Evolutionary conservation across 2,329 filamentous ascomycete genomes (phyloP), one percentile per base, ranked within the genome.

Genomic region (Teratosphaeria zuluensis): DNA sequence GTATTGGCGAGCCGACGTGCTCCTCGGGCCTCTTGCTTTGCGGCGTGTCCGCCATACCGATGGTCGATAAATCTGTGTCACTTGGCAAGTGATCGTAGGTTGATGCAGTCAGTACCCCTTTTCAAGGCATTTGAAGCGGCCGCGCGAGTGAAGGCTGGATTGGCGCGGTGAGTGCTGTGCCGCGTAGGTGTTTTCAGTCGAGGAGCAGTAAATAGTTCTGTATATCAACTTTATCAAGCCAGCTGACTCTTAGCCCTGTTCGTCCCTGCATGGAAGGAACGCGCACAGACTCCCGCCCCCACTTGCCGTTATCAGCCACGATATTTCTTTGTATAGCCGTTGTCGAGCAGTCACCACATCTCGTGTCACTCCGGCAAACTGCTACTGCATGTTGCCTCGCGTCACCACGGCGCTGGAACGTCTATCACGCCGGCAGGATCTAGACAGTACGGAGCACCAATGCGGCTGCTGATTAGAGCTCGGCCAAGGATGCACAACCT

Each of bases 1-100:
- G 53, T 8, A 54, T 55, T 12, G 63, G 52, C 24, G 62, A 58
- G 1, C 57, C 30, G 46, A 62, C 57, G 48, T 53, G 38, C 14
- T 58, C 48, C 51, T 16, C 14, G n/a, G 55, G 48, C 54, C 54
- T 33, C 16, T 55, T 48, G 46, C 56, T 54, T 51, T 59, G 51
- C 4, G 21, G 28, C 9, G 24, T 19, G 42, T 58, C 52, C 7
- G 56, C 56, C 56, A 58, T 58, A 31, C 12, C 21, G 46, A 46
- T 21, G 31, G 52, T 35, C 6, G 42, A 4, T 48, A 24, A 19
- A 21, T 48, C 16, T 48, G 42, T 21, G 42, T 48, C 19, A n/a
- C 42, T 21, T 12, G 19, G 16, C 6, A 19, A 48, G 42, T 7
- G 42, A 48, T 21, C 16, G 42, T 48, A 21, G 42, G n/a, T 8